phyloP scores from a whole-genome alignment of 2,329 filamentous ascomycete species.

The Penicillium occitanis region DNA sequence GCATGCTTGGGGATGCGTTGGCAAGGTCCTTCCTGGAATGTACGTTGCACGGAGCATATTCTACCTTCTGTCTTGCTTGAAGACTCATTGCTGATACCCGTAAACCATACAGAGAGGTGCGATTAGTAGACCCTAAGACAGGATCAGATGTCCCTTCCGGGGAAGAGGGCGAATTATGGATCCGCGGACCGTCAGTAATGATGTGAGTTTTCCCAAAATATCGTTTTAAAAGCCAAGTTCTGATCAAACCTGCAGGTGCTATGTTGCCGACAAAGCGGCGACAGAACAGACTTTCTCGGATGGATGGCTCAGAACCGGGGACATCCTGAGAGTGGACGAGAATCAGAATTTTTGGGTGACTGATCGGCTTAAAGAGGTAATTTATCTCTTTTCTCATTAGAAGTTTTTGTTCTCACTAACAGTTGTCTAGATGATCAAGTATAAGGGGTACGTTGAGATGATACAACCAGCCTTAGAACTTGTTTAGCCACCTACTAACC shows the following conservation, averaged over 20 bases:
- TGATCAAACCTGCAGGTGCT: constrained; percentile 22
- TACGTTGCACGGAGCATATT: neutral
- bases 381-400: neutral
- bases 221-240: neutral
- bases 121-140: constrained; percentile 25
- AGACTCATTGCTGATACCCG: neutral
- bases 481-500: neutral
- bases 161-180: constrained; percentile 26
- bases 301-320: constrained; percentile 26
- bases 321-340: constrained; percentile 25
- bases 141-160: constrained; percentile 22
- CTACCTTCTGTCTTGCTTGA: neutral
- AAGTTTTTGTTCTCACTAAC: neutral
- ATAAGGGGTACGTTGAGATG: constrained; percentile 24
- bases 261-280: constrained; percentile 24
- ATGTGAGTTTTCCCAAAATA: constrained; percentile 18
- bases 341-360: constrained; percentile 26
- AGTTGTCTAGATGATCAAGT: constrained; percentile 25
- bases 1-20: constrained; percentile 23
- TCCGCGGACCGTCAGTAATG: constrained; percentile 26
- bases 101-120: constrained; percentile 21
- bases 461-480: neutral
- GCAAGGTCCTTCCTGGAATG: constrained; percentile 24
- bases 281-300: constrained; percentile 24
- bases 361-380: constrained; percentile 28